These are phyloP conservation scores for Mortierella sp. DNA, from an alignment of 371 early-diverging fungal species.

Conservation along the genomic window DNA sequence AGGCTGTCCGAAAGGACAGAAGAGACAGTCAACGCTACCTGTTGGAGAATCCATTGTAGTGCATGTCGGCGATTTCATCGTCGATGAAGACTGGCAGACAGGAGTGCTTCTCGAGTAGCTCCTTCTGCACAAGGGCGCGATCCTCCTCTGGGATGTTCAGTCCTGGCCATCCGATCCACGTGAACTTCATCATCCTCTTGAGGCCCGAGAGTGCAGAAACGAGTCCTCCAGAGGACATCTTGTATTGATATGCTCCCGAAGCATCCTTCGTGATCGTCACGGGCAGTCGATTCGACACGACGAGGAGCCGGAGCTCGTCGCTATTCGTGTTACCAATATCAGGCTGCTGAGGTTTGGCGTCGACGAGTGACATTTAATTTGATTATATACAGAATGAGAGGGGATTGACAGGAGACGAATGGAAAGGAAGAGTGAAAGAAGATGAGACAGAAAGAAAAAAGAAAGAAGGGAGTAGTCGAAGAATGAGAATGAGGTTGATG, in stretches of 20 bases:
- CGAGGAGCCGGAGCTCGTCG: slow-evolving; percentile 81
- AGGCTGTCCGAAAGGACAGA: slow-evolving; percentile 28
- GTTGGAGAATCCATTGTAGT: slow-evolving; percentile 99
- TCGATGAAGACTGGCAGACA: slow-evolving; percentile 97
- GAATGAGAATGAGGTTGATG: neutral
- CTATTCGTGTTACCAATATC: neutral
- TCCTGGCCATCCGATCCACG: slow-evolving; percentile 99
- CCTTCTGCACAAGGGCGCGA: slow-evolving; percentile 74
- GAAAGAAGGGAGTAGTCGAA: neutral
- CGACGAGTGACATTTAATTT: slow-evolving; percentile 13
- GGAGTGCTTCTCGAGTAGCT: slow-evolving; percentile 84
- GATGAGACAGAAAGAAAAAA: neutral
- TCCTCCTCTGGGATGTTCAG: slow-evolving; percentile 89
- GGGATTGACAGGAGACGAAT: neutral
- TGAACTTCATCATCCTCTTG: slow-evolving; percentile 95
- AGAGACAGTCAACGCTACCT: slow-evolving; percentile 57
- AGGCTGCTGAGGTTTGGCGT: slow-evolving; percentile 1
- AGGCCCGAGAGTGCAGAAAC: slow-evolving; percentile 97
- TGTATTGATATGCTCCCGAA: slow-evolving; percentile 71
- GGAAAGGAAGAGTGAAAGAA: neutral
- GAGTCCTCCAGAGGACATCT: slow-evolving; percentile 97
- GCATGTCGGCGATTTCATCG: slow-evolving; percentile 95
- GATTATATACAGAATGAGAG: neutral
- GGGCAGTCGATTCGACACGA: slow-evolving; percentile 99
- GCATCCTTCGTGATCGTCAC: slow-evolving; percentile 91